Percentiles rank a stretch among this genome's conserved stretches.
Conservation (phyloP, 495 filamentous ascomycete genomes). For the Glarea lozoyensis region DNA sequence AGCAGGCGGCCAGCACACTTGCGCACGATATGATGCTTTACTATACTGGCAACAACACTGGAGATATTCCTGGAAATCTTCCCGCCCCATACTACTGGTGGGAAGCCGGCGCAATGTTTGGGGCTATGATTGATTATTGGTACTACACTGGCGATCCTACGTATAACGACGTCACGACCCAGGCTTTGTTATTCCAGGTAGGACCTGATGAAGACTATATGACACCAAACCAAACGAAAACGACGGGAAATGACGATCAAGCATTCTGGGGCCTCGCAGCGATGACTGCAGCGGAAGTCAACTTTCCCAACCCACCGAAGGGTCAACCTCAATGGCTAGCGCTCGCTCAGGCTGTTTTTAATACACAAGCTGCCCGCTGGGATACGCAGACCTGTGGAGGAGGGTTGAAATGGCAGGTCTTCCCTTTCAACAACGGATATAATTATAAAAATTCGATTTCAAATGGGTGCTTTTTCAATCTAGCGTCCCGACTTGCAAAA, state of each 20-base stretch:
- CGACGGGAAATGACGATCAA: constrained; percentile 62
- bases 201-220: constrained; percentile 50
- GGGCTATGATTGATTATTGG: constrained; percentile 63
- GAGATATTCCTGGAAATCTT: constrained; percentile 49
- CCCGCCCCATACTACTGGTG: constrained; percentile 67
- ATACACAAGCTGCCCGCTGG: constrained; percentile 57
- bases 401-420: constrained; percentile 76
- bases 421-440: constrained; percentile 64
- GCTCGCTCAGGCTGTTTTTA: constrained; percentile 74
- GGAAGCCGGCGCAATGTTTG: constrained; percentile 72
- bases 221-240: constrained; percentile 53
- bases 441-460: constrained; percentile 65
- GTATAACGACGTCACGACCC: constrained; percentile 46
- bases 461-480: constrained; percentile 74
- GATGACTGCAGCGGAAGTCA: constrained; percentile 57
- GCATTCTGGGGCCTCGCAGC: constrained; percentile 58
- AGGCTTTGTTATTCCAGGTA: constrained; percentile 51
- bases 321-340: constrained; percentile 63
- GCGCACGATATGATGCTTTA: constrained; percentile 56
- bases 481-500: constrained; percentile 60
- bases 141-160: constrained; percentile 54
- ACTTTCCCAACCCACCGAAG: constrained; percentile 47
- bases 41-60: constrained; percentile 63
- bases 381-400: constrained; percentile 59
- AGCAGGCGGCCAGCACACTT: constrained; percentile 47